Percentiles rank a stretch among this genome's conserved stretches.
phyloP scores from a whole-genome alignment of 805 yeast genomes.

The Candida coleopterorum region DNA sequence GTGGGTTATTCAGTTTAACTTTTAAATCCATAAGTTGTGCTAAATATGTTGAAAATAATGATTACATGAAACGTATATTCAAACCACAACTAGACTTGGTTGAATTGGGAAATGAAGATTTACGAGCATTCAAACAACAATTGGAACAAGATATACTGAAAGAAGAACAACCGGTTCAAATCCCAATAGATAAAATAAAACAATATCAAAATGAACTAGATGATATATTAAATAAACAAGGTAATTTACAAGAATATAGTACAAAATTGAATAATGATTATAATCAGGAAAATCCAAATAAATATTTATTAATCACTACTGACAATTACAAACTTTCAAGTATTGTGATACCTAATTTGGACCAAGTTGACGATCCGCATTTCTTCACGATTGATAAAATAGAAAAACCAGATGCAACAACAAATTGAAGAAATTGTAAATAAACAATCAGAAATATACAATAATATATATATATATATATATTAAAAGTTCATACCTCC shows the following conservation, averaged over 20 bases:
- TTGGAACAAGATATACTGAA: slow-evolving; percentile 21
- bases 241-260: slow-evolving; percentile 13
- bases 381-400: neutral
- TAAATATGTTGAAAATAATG: slow-evolving; percentile 31
- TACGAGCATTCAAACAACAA: slow-evolving; percentile 11
- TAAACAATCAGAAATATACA: neutral
- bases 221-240: slow-evolving; percentile 13
- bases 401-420: slow-evolving; percentile 1
- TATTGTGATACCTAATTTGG: slow-evolving; percentile 12
- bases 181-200: neutral
- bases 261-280: slow-evolving; percentile 13
- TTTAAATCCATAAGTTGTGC: slow-evolving; percentile 37
- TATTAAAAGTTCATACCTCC: no score
- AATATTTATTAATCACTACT: slow-evolving; percentile 13
- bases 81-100: slow-evolving; percentile 10
- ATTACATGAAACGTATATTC: slow-evolving; percentile 26
- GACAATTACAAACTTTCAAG: slow-evolving; percentile 10
- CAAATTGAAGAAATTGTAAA: neutral
- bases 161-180: slow-evolving; percentile 1
- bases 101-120: slow-evolving; percentile 12
- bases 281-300: slow-evolving; percentile 13
- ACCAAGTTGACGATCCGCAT: slow-evolving; percentile 20
- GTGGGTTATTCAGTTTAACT: slow-evolving; percentile 38
- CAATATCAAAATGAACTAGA: slow-evolving; percentile 8
- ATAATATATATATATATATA: no score